Evolutionary conservation across 441 rosid species (phyloP), one percentile per base, ranked within the genome.

Genomic region (Manihot esculenta): DNA sequence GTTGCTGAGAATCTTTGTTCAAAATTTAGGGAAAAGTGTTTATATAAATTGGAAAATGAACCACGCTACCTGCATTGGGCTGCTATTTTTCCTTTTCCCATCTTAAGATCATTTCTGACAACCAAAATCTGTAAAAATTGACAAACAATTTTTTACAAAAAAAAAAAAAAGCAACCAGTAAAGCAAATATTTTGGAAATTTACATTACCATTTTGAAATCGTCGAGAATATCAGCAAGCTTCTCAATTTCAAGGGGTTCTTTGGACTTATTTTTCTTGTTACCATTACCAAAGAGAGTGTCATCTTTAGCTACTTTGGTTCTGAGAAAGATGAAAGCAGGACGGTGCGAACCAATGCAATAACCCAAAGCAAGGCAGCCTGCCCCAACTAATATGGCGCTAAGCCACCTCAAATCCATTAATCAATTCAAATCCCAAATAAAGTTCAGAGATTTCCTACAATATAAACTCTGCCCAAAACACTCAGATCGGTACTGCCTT

Each of bases 71-170:
- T 89, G 94, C 98, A 94, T 63, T 94, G 98, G 44, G 99, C 97
- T 13, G 96, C 97, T 82, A 92, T 91, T 87, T 94, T 94, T 59
- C 99, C 99, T 82, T 94, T 92, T 61, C 99, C 98, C 99, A 92
- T 94, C 88, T 91, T 94, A 68, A 94, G 92, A 84, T 94, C 98
- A 73, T 89, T 92, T 74, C 98, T 85, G 74, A 92, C 99, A 72
- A 92, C 93, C 86, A 94, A 86, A 63, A 90, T 91, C 98, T 92
- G 78, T 61, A 75, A 64, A 45, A 56, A 65, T 33, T 49, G 2
- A 53, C 42, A 41, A 21, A 49, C 1, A 41, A 18, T n/a, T n/a
- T n/a, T n/a, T n/a, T n/a, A 56, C 11, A 18, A n/a, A 49, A 48
- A 61, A 3, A 20, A 60, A 49, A 49, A 51, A 3, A 20, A 51